Evolutionary conservation across 2,329 filamentous ascomycete genomes (phyloP).

Genomic region (Metarhizium rileyi): DNA sequence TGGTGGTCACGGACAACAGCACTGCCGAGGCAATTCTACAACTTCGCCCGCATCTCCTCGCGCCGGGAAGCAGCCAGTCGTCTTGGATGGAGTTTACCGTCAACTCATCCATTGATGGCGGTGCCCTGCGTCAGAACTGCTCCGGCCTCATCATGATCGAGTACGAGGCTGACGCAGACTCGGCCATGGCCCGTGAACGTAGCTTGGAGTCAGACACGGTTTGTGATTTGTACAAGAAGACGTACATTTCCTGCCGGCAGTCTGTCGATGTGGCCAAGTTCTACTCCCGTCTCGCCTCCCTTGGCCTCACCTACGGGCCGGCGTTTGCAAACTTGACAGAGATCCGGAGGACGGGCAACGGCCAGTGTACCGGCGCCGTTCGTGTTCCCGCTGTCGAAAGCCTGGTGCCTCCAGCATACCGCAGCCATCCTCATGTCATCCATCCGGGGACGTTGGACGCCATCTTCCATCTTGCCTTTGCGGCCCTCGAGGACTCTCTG

Average conservation of each 20-base stretch:
- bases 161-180: neutral
- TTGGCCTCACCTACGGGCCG: conserved; percentile 15
- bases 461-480: conserved; percentile 12
- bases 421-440: conserved; percentile 1
- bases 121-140: neutral
- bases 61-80: neutral
- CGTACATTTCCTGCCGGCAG: conserved; percentile 5
- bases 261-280: conserved; percentile 11
- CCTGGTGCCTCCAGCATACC: neutral
- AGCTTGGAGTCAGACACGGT: neutral
- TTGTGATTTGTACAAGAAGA: neutral
- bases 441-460: conserved; percentile 16
- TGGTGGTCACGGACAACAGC: conserved; percentile 13
- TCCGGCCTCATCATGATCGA: neutral
- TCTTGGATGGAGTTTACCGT: neutral
- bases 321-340: conserved; percentile 14
- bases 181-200: neutral
- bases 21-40: conserved; percentile 15
- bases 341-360: conserved; percentile 5
- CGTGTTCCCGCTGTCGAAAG: neutral
- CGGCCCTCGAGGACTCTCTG: neutral
- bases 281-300: conserved; percentile 14
- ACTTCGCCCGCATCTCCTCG: conserved; percentile 1
- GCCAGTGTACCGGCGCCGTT: neutral
- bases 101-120: neutral